Conservation (phyloP, 345 rosid species). For the Streptanthus diversifolius region DNA sequence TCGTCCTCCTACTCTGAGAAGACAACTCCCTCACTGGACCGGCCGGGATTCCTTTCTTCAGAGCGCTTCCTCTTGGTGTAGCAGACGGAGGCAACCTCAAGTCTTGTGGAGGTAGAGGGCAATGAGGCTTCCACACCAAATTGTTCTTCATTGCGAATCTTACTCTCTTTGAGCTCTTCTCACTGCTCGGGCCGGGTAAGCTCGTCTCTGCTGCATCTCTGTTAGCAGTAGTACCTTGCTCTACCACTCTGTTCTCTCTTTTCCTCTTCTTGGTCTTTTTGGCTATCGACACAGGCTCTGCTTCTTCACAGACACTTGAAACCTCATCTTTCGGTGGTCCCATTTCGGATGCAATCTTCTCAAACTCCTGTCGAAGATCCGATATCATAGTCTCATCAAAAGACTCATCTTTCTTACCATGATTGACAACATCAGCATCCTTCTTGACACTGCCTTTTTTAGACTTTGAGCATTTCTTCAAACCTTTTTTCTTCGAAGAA, state of each 20-base stretch:
- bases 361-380: conserved; percentile 86
- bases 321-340: conserved; percentile 39
- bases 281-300: conserved; percentile 35
- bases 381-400: conserved; percentile 61
- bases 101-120: conserved; percentile 86
- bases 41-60: conserved; percentile 81
- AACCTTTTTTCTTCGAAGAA: conserved; percentile 30
- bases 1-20: conserved; percentile 46
- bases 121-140: conserved; percentile 95
- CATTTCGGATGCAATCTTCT: conserved; percentile 76
- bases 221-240: conserved; percentile 10
- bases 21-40: conserved; percentile 78
- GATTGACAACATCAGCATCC: conserved; percentile 14
- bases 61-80: conserved; percentile 97
- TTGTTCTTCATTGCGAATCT: conserved; percentile 84
- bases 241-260: conserved; percentile 55
- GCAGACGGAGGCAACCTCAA: conserved; percentile 91
- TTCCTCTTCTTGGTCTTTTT: conserved; percentile 63
- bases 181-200: conserved; percentile 41
- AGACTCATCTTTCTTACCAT: conserved; percentile 26
- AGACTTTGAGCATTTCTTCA: conserved; percentile 51
- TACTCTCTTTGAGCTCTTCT: conserved; percentile 81
- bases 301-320: conserved; percentile 44
- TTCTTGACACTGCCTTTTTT: conserved; percentile 46
- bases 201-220: conserved; percentile 43